Percentiles rank a stretch among this genome's conserved stretches.
phyloP scores from a whole-genome alignment of 2,329 filamentous ascomycete species.

The Pseudogymnoascus sp. region DNA sequence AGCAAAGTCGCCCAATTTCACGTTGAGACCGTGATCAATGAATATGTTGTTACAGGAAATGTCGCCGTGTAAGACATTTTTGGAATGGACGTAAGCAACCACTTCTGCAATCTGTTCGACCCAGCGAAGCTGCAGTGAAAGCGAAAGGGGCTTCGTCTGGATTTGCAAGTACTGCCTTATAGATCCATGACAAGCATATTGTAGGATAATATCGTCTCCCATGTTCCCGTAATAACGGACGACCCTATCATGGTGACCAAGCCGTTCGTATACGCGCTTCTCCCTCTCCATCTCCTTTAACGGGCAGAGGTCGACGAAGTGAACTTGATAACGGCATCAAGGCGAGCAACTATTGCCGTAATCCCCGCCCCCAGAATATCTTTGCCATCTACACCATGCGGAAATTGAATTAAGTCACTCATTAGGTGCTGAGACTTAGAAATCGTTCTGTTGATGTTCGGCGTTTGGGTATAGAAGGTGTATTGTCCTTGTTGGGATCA shows the following conservation, averaged over 20 bases:
- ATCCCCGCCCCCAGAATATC: not conserved
- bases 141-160: not conserved
- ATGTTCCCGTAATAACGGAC: not conserved
- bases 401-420: not conserved
- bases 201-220: not conserved
- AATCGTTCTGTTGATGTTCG: not conserved
- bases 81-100: conserved; percentile 13
- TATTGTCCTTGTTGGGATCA: not conserved
- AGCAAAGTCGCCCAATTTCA: conserved; percentile 18
- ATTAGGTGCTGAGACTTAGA: not conserved
- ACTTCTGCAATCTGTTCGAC: conserved; percentile 15
- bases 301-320: not conserved
- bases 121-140: not conserved
- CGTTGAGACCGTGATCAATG: conserved; percentile 13
- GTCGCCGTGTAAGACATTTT: conserved; percentile 14
- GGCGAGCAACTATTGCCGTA: not conserved
- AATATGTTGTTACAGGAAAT: conserved; percentile 17
- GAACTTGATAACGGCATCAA: not conserved
- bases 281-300: not conserved
- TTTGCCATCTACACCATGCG: not conserved
- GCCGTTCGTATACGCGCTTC: not conserved
- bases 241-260: not conserved
- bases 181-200: not conserved
- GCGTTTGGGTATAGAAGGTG: not conserved
- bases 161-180: not conserved